phyloP scores from a whole-genome alignment of 176 grass and related monocot species.

The Tillandsia leiboldiana region DNA sequence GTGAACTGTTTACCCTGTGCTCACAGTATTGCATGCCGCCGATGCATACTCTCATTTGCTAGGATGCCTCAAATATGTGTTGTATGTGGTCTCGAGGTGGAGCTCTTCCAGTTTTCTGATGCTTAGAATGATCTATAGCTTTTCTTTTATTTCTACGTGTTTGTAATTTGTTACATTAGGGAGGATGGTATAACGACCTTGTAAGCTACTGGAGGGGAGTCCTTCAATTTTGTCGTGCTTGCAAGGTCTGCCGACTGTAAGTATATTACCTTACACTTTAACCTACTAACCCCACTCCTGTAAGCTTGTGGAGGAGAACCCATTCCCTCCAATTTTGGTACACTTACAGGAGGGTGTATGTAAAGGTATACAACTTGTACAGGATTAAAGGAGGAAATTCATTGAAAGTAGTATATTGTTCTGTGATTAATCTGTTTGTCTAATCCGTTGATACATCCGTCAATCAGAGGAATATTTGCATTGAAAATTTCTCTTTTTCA shows the following conservation, averaged over 20 bases:
- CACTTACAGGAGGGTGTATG: constrained; percentile 22
- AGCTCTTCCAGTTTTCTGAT: constrained; percentile 41
- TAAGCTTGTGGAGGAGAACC: constrained; percentile 30
- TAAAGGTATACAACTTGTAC: constrained; percentile 6
- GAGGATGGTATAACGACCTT: constrained; percentile 28
- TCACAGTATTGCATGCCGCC: constrained; percentile 43
- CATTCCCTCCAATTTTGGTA: constrained; percentile 16
- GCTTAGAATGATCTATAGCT: background rate
- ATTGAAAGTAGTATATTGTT: background rate
- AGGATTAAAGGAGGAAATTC: background rate
- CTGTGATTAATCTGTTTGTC: background rate
- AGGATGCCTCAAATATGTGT: constrained; percentile 39
- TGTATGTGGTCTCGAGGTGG: constrained; percentile 33
- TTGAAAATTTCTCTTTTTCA: background rate
- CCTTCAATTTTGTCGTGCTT: constrained; percentile 31
- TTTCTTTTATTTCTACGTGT: background rate
- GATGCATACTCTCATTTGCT: constrained; percentile 36
- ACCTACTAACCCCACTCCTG: constrained; percentile 17
- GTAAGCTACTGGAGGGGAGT: constrained; percentile 33
- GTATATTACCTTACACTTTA: background rate
- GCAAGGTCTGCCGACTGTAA: constrained; percentile 23
- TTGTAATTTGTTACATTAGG: constrained; percentile 4
- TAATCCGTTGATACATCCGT: background rate
- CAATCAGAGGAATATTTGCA: background rate
- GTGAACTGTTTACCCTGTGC: constrained; percentile 45